Base-by-base conservation (phyloP, 257 asterid species). In the Vinca minor region DNA sequence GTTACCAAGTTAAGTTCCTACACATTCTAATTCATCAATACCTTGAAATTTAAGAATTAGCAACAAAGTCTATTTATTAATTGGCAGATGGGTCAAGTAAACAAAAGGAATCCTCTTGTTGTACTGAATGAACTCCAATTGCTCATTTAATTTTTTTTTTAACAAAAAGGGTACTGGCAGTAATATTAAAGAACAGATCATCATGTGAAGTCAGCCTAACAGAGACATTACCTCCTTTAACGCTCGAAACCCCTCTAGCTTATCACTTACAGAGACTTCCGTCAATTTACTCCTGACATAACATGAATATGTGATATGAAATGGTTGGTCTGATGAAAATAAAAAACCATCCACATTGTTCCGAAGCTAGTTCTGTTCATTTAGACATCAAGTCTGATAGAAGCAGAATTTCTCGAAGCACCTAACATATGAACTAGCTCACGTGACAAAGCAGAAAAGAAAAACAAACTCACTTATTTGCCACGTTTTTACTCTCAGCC, bases 211-310 rank as follows among this genome's bases (percentile, higher is more conserved):
- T 2, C 6, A 42, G 36, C 7, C 15, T 15, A 62, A 54, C 56
- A 67, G 67, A 46, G 42, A 17, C 32, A 71, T 53, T 89, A 89
- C 98, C 98, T 87, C 95, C 82, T 92, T 92, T 62, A 95, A 79
- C 21, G 98, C 91, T 60, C 98, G 98, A 68, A 92, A 92, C 76
- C 79, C 91, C 85, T 92, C 96, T 14, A 92, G 87, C 79, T 89
- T 89, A 81, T 89, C 94, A 76, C 98, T 89, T 39, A 78, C 97
- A 64, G 94, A 87, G 71, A 92, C 82, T 81, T 92, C 97, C 25
- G 98, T 89, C 63, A 92, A 84, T 64, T 74, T 83, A 55, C 48
- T 66, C 65, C 73, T 66, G 35, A 63, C 66, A 48, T 50, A 73
- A 60, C 61, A 74, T 12, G 25, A 63, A 62, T 60, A 34, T 54